Evolutionary conservation across 495 filamentous ascomycete genomes (phyloP), one percentile per base, ranked within the genome.

Genomic region (Aspergillus egyptiacus): DNA sequence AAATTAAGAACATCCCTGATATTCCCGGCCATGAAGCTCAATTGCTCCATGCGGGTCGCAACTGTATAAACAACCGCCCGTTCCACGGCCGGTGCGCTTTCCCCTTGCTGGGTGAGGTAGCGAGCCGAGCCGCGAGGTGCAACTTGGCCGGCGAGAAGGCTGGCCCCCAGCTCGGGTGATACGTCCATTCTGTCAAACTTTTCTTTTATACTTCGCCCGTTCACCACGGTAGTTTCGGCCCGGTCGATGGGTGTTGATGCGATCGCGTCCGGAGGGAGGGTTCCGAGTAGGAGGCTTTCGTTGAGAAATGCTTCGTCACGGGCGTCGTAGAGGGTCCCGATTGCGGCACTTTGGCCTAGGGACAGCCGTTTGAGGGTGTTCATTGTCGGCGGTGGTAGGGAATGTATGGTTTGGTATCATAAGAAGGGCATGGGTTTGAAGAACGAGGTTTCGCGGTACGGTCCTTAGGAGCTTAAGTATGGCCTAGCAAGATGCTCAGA

Each of bases 281-380:
- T 23, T 1, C n/a, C 13, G 20, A 13, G 2, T 1, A 47, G 45
- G 2, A 47, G 45, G 9, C 33, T 38, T 9, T 20, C n/a, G 4
- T 37, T 23, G 10, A 47, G 45, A 23, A 47, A 47, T 4, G 45
- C 30, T 8, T 47, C 45, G 2, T 15, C 19, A 13, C 22, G 45
- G 8, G 45, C 45, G 33, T 38, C 25, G 34, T 47, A 47, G 8
- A 47, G 45, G 5, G 45, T 38, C 10, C 45, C 45, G 18, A 47
- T 47, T 7, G 45, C 13, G 10, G 45, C 45, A 0, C 3, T 30
- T 18, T 47, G 45, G 32, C 45, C 45, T 2, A 47, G 33, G 5
- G 45, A 27, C 9, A 47, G 33, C n/a, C 45, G 33, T 11, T 38
- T 27, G 15, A 47, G 23, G 5, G 45, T 38, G 20, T 47, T 47